Percentiles rank a stretch among this genome's conserved stretches.
These are phyloP conservation scores for Blastobotrys illinoisensis DNA, from an alignment of 1,139 yeast species.

Conservation along the genomic window DNA sequence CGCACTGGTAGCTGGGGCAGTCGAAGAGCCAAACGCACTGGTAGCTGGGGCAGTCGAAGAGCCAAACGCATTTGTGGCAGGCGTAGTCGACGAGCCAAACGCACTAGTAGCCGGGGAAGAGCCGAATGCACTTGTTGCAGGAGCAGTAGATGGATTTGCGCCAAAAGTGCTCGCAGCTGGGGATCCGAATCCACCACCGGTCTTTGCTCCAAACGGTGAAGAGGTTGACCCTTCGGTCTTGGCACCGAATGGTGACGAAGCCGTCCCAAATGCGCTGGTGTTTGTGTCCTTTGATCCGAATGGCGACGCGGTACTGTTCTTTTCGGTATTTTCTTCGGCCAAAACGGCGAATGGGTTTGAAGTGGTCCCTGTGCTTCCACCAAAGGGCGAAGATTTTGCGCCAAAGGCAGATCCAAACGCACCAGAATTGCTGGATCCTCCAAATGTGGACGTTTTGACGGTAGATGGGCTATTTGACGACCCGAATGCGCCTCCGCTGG, in stretches of 20 bases:
- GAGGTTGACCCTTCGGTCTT: neutral
- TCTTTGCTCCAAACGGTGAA: neutral
- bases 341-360: constrained; percentile 2
- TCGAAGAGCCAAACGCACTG: constrained; percentile 16
- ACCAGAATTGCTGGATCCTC: neutral
- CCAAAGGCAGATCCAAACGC: constrained; percentile 3
- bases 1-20: constrained; percentile 14
- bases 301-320: neutral
- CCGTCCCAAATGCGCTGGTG: constrained; percentile 16
- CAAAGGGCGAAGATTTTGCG: constrained; percentile 5
- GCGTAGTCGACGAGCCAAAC: constrained; percentile 8
- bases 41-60: constrained; percentile 13
- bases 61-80: constrained; percentile 22
- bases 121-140: constrained; percentile 21
- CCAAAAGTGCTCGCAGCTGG: neutral
- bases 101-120: constrained; percentile 3
- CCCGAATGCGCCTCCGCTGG: constrained; percentile 1
- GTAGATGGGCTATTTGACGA: neutral
- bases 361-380: neutral
- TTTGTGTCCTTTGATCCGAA: neutral
- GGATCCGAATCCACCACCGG: neutral
- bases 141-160: constrained; percentile 9
- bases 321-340: neutral
- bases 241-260: neutral
- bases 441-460: neutral